Percentiles rank a stretch among this genome's conserved stretches.
Conservation (phyloP, 2,329 filamentous ascomycete genomes). For the Monosporascus cannonballus region DNA sequence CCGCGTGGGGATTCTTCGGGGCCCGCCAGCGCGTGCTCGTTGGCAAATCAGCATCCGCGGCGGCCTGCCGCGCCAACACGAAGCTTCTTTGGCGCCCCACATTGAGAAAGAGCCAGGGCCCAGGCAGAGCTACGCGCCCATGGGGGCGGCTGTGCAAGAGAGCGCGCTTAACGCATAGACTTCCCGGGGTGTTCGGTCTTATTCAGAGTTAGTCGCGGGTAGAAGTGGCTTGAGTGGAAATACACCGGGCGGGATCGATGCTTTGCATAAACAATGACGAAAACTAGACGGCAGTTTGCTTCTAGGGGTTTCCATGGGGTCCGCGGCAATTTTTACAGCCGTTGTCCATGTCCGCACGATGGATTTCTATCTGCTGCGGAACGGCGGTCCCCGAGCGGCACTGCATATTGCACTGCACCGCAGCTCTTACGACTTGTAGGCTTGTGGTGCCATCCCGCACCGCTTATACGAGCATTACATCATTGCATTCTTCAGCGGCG, state of each 20-base stretch:
- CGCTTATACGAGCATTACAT: no score
- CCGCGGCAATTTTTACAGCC: not conserved
- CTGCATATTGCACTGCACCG: not conserved
- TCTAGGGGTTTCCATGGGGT: not conserved
- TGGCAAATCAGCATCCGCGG: not conserved
- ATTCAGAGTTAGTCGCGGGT: not conserved
- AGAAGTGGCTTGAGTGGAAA: not conserved
- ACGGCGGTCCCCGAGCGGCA: not conserved
- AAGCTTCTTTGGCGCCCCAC: not conserved
- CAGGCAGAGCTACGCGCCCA: constrained; percentile 8
- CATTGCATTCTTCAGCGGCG: no score
- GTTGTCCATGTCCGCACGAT: not conserved
- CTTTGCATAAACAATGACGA: not conserved
- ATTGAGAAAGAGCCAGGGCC: not conserved
- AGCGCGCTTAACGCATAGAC: not conserved
- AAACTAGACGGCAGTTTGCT: not conserved
- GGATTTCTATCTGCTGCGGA: not conserved
- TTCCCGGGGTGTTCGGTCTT: not conserved
- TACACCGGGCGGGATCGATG: no score
- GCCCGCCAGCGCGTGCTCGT: not conserved
- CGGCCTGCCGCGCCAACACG: not conserved
- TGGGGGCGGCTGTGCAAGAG: constrained; percentile 10
- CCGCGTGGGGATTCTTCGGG: not conserved
- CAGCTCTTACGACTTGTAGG: not conserved
- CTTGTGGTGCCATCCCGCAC: no score